Conservation (phyloP, 2,329 filamentous ascomycete genomes). For the Coniochaeta sp. region DNA sequence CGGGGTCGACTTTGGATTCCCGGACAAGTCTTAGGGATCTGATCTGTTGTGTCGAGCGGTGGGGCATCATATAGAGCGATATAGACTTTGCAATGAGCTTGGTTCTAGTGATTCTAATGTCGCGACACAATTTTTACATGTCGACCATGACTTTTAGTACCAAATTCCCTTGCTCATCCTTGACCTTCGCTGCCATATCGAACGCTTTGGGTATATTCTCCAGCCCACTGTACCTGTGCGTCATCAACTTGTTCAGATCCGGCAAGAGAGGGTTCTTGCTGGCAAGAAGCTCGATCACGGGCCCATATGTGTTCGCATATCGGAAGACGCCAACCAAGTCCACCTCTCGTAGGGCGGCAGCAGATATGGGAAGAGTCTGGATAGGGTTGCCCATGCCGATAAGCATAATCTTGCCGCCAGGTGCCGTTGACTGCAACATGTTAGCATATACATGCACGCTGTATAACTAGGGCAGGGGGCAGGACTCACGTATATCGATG, state of each 20-base stretch:
- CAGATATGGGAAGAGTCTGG: conserved; percentile 62
- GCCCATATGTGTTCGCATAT: conserved; percentile 68
- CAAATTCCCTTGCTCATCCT: conserved; percentile 61
- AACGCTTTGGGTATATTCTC: conserved; percentile 60
- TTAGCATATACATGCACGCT: background rate
- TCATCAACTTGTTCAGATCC: conserved; percentile 61
- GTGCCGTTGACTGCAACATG: conserved; percentile 42
- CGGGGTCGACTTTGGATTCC: conserved; percentile 63
- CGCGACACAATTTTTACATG: no score
- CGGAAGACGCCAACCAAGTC: conserved; percentile 66
- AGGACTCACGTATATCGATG: conserved; percentile 57
- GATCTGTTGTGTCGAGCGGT: conserved; percentile 3
- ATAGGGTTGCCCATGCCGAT: conserved; percentile 69
- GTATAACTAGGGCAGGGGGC: background rate
- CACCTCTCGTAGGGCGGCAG: conserved; percentile 62
- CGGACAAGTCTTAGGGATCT: conserved; percentile 46
- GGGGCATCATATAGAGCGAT: conserved; percentile 1
- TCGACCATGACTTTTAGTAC: conserved; percentile 69
- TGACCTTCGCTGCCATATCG: conserved; percentile 63
- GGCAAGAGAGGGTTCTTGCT: conserved; percentile 46
- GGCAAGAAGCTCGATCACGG: conserved; percentile 24
- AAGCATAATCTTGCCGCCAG: conserved; percentile 63
- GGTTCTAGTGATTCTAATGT: conserved; percentile 5
- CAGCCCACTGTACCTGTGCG: conserved; percentile 61
- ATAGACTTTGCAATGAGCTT: background rate